Percentiles rank a stretch among this genome's conserved stretches.
phyloP scores from a whole-genome alignment of 2,329 filamentous ascomycete species.

The Cucurbitaria berberidis region DNA sequence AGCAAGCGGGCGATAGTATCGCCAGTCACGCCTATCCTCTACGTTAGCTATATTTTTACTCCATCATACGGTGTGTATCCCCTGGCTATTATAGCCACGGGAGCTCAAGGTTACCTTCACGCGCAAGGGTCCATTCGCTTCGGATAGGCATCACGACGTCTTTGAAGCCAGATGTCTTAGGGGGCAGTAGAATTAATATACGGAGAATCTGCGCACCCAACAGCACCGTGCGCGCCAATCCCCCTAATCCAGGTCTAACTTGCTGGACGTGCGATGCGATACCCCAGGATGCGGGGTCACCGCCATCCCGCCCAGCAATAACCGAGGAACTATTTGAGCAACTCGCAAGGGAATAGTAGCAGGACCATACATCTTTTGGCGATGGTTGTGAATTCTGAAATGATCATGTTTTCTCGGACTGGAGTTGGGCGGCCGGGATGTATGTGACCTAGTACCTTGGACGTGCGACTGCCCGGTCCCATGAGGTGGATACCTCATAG shows the following conservation, averaged over 20 bases:
- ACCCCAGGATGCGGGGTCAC: conserved; percentile 1
- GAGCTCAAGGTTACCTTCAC: conserved; percentile 41
- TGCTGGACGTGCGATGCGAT: neutral
- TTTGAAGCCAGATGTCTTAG: neutral
- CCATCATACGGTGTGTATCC: neutral
- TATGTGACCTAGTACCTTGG: too few species aligned
- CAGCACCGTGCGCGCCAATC: neutral
- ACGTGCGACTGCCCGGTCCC: too few species aligned
- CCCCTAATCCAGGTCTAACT: conserved; percentile 3
- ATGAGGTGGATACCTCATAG: too few species aligned
- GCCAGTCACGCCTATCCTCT: conserved; percentile 46
- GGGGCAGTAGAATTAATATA: neutral
- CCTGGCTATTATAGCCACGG: neutral
- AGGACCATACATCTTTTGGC: too few species aligned
- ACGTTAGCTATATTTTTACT: neutral
- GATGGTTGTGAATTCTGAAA: neutral
- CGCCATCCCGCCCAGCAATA: neutral
- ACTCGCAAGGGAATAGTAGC: too few species aligned
- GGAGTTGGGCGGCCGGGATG: too few species aligned
- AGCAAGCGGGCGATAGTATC: conserved; percentile 67
- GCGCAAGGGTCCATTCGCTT: conserved; percentile 47
- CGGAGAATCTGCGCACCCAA: neutral
- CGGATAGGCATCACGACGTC: conserved; percentile 42
- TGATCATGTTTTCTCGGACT: too few species aligned
- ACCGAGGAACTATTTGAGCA: conserved; percentile 4